phyloP scores from a whole-genome alignment of 331 rosid genomes.

The Quercus tomentella region DNA sequence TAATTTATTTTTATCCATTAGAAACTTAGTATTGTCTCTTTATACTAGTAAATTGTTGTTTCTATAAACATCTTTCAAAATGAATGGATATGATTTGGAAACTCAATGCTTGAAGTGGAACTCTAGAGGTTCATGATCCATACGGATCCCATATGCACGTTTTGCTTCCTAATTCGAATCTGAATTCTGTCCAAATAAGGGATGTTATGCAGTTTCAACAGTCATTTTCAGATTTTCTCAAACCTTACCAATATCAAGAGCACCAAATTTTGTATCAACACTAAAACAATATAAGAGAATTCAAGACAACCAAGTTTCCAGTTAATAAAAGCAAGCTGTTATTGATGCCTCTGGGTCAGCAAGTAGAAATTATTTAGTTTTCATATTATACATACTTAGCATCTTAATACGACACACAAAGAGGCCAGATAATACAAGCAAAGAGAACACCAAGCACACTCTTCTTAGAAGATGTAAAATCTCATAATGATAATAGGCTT shows the following conservation, averaged over 20 bases:
- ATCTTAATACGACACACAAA: not conserved
- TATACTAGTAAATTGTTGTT: no score
- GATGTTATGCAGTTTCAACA: not conserved
- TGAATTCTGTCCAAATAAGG: not conserved
- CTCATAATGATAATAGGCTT: not conserved
- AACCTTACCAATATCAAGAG: not conserved
- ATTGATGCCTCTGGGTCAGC: not conserved
- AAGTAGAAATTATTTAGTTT: not conserved
- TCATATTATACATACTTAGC: not conserved
- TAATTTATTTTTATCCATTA: no score
- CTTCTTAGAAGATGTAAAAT: not conserved
- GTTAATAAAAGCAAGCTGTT: not conserved
- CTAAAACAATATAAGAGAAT: not conserved
- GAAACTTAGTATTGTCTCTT: no score
- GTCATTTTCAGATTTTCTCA: not conserved
- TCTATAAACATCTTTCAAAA: no score
- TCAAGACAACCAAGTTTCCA: not conserved
- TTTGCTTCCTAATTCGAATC: not conserved
- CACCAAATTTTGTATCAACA: not conserved
- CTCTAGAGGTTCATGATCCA: no score
- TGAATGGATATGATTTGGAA: no score
- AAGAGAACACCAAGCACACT: not conserved
- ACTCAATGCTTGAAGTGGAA: no score
- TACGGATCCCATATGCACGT: not conserved
- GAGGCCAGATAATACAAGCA: not conserved